These are phyloP conservation scores for Macaranga tanarius DNA, from an alignment of 441 rosid species.

Conservation along the genomic window DNA sequence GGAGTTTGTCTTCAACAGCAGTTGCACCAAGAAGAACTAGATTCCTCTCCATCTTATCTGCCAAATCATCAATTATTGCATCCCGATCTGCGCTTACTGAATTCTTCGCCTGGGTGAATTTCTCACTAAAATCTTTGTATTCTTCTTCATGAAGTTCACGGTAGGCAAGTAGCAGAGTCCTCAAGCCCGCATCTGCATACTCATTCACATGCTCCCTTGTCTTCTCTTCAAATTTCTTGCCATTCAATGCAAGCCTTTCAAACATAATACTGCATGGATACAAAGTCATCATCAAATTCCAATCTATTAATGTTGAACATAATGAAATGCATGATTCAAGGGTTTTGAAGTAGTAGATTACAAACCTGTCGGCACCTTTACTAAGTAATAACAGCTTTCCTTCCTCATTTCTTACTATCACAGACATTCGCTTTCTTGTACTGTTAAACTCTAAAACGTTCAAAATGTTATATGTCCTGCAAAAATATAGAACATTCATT, in stretches of 20 bases:
- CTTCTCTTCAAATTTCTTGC: slow-evolving; percentile 58
- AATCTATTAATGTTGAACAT: slow-evolving; percentile 10
- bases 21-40: slow-evolving; percentile 92
- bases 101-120: slow-evolving; percentile 72
- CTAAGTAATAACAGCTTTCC: slow-evolving; percentile 75
- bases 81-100: slow-evolving; percentile 75
- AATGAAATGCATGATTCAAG: neutral
- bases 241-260: slow-evolving; percentile 67
- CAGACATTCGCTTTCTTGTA: slow-evolving; percentile 96
- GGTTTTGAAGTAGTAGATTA: slow-evolving; percentile 11
- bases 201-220: slow-evolving; percentile 68
- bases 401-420: slow-evolving; percentile 66
- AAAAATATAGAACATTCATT: slow-evolving; percentile 23
- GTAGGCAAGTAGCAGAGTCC: slow-evolving; percentile 87
- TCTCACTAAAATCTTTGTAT: slow-evolving; percentile 50
- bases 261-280: slow-evolving; percentile 74
- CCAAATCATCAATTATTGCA: slow-evolving; percentile 60
- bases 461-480: slow-evolving; percentile 66
- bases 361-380: slow-evolving; percentile 96
- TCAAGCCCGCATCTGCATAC: slow-evolving; percentile 94
- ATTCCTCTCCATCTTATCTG: slow-evolving; percentile 75
- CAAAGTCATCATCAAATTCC: slow-evolving; percentile 2
- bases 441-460: slow-evolving; percentile 88
- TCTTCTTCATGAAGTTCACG: slow-evolving; percentile 79
- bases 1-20: slow-evolving; percentile 98